These are phyloP conservation scores for Parastagonospora nodorum DNA, from an alignment of 2,329 filamentous ascomycete genomes.

Conservation along the genomic window DNA sequence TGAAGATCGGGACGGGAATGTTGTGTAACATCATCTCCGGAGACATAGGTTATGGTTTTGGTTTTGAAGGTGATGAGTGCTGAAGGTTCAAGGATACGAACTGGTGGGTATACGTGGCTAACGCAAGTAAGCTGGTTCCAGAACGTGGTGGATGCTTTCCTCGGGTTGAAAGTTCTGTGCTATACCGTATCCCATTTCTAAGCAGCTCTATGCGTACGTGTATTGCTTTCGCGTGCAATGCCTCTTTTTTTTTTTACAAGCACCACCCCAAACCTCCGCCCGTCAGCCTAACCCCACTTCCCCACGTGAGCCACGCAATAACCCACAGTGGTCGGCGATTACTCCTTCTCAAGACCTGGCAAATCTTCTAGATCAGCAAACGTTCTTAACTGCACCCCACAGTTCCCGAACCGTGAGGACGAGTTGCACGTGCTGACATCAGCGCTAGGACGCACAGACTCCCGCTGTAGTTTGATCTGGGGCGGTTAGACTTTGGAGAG, in stretches of 20 bases:
- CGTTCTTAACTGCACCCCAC: background rate
- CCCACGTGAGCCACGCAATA: background rate
- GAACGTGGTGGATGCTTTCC: too few relatives aligned
- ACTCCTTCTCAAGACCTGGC: background rate
- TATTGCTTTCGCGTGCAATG: background rate
- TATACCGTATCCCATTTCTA: too few relatives aligned
- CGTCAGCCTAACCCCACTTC: background rate
- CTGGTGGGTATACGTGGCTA: too few relatives aligned
- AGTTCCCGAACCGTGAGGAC: background rate
- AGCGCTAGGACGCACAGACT: constrained; percentile 9
- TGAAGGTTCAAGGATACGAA: too few relatives aligned
- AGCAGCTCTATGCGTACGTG: too few relatives aligned
- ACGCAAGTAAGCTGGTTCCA: too few relatives aligned
- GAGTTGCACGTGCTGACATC: constrained; percentile 3
- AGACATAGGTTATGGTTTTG: too few relatives aligned
- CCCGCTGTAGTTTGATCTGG: background rate
- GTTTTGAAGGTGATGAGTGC: too few relatives aligned
- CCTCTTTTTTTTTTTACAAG: too few relatives aligned
- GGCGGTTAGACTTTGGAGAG: background rate
- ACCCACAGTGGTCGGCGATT: constrained; percentile 6
- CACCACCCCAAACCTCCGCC: background rate
- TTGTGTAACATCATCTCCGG: too few relatives aligned
- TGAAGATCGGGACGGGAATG: too few relatives aligned
- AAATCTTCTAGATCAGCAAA: background rate
- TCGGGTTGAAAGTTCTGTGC: too few relatives aligned